Percentiles rank a stretch among this genome's conserved stretches.
Conservation (phyloP, 345 rosid genomes). For the Heritiera littoralis region DNA sequence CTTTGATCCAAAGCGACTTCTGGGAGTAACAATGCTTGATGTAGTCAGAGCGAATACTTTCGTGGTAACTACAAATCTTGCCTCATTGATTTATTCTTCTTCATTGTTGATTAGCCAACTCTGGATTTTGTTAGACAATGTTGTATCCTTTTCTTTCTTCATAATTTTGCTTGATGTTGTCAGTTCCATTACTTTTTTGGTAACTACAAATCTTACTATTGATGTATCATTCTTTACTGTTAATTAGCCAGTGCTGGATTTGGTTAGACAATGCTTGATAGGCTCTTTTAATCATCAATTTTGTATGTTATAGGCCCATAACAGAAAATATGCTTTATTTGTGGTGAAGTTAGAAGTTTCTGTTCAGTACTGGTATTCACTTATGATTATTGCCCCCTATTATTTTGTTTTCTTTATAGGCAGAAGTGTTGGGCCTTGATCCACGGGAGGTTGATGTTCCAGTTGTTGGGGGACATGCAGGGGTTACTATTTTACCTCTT, state of each 20-base stretch:
- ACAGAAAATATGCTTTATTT: not conserved
- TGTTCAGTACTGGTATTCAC: not conserved
- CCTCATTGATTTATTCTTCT: not conserved
- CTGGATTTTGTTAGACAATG: not conserved
- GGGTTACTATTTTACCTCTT: conserved; percentile 74
- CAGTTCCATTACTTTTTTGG: not conserved
- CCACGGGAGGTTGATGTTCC: conserved; percentile 76
- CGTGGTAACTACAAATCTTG: conserved; percentile 53
- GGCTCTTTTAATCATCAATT: not conserved
- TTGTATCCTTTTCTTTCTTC: not conserved
- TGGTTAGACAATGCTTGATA: not conserved
- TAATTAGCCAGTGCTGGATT: not conserved
- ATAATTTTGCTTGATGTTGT: not conserved
- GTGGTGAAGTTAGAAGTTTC: not conserved
- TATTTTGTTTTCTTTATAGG: conserved; percentile 39
- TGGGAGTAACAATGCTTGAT: conserved; percentile 97
- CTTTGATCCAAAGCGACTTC: conserved; percentile 75
- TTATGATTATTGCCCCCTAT: not conserved
- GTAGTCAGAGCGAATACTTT: conserved; percentile 98
- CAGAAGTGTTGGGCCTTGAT: conserved; percentile 80
- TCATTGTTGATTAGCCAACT: not conserved
- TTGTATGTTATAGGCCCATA: not conserved
- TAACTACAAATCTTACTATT: not conserved
- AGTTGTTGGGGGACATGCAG: conserved; percentile 86
- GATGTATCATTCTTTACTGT: not conserved